These are phyloP conservation scores for Lactarius sanguifluus DNA, from an alignment of 768 basidiomycete genomes.

Conservation along the genomic window DNA sequence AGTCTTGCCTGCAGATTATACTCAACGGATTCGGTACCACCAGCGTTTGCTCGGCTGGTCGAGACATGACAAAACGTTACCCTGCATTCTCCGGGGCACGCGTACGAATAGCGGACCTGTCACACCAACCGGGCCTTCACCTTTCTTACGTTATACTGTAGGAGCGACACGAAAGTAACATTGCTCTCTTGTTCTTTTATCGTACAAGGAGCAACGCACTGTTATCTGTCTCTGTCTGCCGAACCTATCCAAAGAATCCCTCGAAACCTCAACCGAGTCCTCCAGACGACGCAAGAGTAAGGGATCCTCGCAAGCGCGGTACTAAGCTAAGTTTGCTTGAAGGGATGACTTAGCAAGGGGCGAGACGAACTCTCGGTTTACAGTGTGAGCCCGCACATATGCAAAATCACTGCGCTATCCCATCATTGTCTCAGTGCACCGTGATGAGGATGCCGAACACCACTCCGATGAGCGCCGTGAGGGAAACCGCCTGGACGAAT, in stretches of 20 bases:
- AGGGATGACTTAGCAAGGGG: background rate
- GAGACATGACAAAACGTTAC: no score
- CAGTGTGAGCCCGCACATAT: background rate
- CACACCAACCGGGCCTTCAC: no score
- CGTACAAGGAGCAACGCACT: background rate
- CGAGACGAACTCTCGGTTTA: background rate
- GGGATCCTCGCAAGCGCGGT: background rate
- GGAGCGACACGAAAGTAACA: background rate
- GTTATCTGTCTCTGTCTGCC: background rate
- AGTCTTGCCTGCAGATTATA: no score
- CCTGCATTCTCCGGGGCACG: no score
- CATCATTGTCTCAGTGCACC: slow-evolving; percentile 9
- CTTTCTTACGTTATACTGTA: background rate
- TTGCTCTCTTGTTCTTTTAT: background rate
- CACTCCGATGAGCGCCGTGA: slow-evolving; percentile 37
- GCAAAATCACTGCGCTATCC: background rate
- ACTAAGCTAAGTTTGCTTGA: background rate
- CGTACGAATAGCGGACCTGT: no score
- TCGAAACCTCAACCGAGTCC: background rate
- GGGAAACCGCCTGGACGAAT: slow-evolving; percentile 35
- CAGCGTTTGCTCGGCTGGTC: no score
- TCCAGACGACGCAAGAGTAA: background rate
- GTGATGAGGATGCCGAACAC: slow-evolving; percentile 42
- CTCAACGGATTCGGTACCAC: no score
- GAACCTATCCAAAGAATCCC: background rate